phyloP scores from a whole-genome alignment of 2,329 filamentous ascomycete species.

The Ascomycota sp. region DNA sequence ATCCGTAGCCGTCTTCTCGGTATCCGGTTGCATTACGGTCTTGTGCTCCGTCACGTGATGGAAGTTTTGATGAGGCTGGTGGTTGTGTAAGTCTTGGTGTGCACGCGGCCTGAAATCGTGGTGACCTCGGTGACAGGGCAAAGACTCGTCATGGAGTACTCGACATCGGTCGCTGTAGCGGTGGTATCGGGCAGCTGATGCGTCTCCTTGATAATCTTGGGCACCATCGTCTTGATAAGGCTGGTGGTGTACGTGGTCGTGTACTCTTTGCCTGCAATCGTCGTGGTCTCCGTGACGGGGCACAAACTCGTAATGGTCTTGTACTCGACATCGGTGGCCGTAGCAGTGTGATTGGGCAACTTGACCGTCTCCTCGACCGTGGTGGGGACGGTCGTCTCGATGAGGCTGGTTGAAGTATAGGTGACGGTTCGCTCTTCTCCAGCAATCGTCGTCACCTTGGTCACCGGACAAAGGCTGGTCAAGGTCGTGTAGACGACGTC shows the following conservation, averaged over 20 bases:
- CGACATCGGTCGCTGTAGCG: slow-evolving; percentile 12
- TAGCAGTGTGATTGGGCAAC: slow-evolving; percentile 13
- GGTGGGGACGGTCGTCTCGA: slow-evolving; percentile 10
- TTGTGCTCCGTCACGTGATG: slow-evolving; percentile 10
- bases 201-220: slow-evolving; percentile 10
- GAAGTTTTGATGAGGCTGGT: slow-evolving; percentile 8
- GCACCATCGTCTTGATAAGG: slow-evolving; percentile 9
- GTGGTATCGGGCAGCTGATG: slow-evolving; percentile 13
- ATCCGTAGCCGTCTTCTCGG: slow-evolving; percentile 12
- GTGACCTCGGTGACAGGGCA: slow-evolving; percentile 19
- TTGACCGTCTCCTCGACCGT: slow-evolving; percentile 11
- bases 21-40: slow-evolving; percentile 11
- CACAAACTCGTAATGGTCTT: slow-evolving; percentile 21
- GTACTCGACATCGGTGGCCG: slow-evolving; percentile 13
- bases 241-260: slow-evolving; percentile 7
- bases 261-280: slow-evolving; percentile 6
- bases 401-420: slow-evolving; percentile 6
- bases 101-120: slow-evolving; percentile 6
- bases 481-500: slow-evolving; percentile 16
- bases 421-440: slow-evolving; percentile 6
- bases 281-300: slow-evolving; percentile 17
- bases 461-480: slow-evolving; percentile 22
- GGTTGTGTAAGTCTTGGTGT: slow-evolving; percentile 6
- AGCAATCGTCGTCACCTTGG: slow-evolving; percentile 12
- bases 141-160: slow-evolving; percentile 19